phyloP scores from a whole-genome alignment of 352 stramenopile genomes.

The Bremia lactucae region DNA sequence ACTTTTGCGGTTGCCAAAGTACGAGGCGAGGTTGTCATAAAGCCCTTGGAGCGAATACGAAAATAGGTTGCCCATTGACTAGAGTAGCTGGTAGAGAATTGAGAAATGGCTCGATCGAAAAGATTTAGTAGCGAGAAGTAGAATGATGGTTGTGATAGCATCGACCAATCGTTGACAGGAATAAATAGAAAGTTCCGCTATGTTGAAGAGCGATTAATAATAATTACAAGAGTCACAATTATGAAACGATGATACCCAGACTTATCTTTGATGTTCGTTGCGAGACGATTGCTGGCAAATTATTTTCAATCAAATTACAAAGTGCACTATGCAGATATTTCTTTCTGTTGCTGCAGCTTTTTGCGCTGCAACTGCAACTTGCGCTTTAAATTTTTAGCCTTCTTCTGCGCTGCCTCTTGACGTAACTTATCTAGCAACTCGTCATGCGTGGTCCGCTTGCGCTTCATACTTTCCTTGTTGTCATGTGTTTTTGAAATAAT shows the following conservation, averaged over 20 bases:
- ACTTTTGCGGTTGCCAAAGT: slow-evolving; percentile 26
- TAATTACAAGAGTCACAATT: no score
- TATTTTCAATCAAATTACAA: no score
- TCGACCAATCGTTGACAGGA: no score
- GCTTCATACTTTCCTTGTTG: slow-evolving; percentile 31
- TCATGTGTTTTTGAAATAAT: slow-evolving; percentile 26
- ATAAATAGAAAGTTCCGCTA: no score
- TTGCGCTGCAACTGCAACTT: slow-evolving; percentile 69
- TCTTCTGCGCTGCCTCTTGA: slow-evolving; percentile 51
- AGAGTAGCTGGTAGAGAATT: slow-evolving; percentile 1
- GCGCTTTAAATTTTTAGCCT: slow-evolving; percentile 66
- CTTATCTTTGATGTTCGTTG: no score
- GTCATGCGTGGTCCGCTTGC: slow-evolving; percentile 56
- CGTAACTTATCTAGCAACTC: slow-evolving; percentile 57
- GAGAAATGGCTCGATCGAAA: slow-evolving; percentile 14
- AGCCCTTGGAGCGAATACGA: slow-evolving; percentile 25
- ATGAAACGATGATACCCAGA: no score
- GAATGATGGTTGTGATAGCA: no score
- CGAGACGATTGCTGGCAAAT: no score
- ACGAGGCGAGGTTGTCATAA: slow-evolving; percentile 21
- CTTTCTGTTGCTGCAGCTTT: slow-evolving; percentile 36
- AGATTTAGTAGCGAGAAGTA: no score
- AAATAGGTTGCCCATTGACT: slow-evolving; percentile 36
- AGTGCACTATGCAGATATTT: no score
- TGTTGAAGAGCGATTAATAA: no score